These are phyloP conservation scores for Delphinella strobiligena DNA, from an alignment of 2,329 filamentous ascomycete genomes.

Conservation along the genomic window DNA sequence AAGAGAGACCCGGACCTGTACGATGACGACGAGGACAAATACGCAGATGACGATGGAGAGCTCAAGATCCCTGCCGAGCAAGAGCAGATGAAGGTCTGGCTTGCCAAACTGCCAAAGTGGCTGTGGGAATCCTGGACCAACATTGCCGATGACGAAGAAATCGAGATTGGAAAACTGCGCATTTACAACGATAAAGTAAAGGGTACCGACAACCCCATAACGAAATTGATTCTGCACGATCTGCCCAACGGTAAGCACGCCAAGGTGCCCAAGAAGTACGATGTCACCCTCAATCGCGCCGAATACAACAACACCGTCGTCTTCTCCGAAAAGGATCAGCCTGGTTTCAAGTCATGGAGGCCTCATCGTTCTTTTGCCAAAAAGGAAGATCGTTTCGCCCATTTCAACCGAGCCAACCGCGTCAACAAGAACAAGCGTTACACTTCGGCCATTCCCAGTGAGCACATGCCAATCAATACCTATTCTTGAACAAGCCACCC, in stretches of 20 bases:
- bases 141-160: conserved; percentile 68
- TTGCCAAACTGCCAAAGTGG: conserved; percentile 67
- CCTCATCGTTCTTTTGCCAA: conserved; percentile 10
- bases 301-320: conserved; percentile 77
- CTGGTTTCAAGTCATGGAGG: conserved; percentile 47
- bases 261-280: conserved; percentile 76
- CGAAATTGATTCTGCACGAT: conserved; percentile 53
- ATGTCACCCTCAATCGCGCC: conserved; percentile 56
- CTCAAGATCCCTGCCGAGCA: conserved; percentile 15
- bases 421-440: conserved; percentile 17
- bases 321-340: conserved; percentile 87
- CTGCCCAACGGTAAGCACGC: conserved; percentile 49
- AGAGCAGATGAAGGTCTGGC: conserved; percentile 36
- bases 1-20: conserved; percentile 22
- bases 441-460: conserved; percentile 12
- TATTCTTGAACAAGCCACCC: conserved; percentile 14
- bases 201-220: conserved; percentile 11
- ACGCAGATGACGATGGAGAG: conserved; percentile 30
- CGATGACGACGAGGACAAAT: conserved; percentile 29
- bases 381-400: conserved; percentile 11
- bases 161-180: conserved; percentile 65
- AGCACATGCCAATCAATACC: conserved; percentile 6
- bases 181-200: conserved; percentile 21
- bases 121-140: conserved; percentile 70
- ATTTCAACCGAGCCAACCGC: conserved; percentile 3